Evolutionary conservation across 1,284 basidiomycete species (phyloP), one percentile per base, ranked within the genome.

Genomic region (Ustilago xerochloae): DNA sequence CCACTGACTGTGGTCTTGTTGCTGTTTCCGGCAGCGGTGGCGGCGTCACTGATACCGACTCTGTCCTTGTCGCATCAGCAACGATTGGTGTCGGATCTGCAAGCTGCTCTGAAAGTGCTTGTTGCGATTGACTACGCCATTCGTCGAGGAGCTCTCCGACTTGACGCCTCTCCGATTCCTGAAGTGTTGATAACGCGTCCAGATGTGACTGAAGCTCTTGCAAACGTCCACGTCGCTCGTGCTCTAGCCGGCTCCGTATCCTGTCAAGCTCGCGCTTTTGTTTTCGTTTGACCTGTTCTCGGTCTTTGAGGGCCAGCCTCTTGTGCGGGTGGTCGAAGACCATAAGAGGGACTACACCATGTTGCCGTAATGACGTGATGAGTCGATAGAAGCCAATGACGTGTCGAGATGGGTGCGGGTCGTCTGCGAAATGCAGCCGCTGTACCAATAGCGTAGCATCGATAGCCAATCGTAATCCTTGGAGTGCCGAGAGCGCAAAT

Each of bases 311-410:
- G 4, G 75, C 59, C 7, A 80, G 51, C 18, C 78, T 47, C 43
- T 77, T 70, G 20, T 67, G 64, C 1, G 77, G 75, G 26, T 80
- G 71, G 53, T 81, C 80, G 36, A 81, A 81, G 12, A 81, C 71
- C 74, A 81, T 78, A 35, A 81, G 62, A 1, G 80, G 77, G 4
- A 63, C 35, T 15, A 79, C 57, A 28, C 63, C 60, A 48, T 72
- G 35, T 20, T 69, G 63, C 8, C 69, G 67, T 13, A 81, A 50
- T n/a, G 74, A 58, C 6, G 48, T 60, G 46, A 80, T 56, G 30
- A 81, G 72, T 9, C 77, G 57, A 54, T 72, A 72, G 50, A 81
- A 75, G 22, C 80, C 80, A 10, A 81, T 65, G 16, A 80, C 58
- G 33, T 81, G 80, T 45, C 80, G 74, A 12, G 62, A 57, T 15